Evolutionary conservation across 2,329 filamentous ascomycete species (phyloP).

Genomic region (Colletotrichum orbiculare): DNA sequence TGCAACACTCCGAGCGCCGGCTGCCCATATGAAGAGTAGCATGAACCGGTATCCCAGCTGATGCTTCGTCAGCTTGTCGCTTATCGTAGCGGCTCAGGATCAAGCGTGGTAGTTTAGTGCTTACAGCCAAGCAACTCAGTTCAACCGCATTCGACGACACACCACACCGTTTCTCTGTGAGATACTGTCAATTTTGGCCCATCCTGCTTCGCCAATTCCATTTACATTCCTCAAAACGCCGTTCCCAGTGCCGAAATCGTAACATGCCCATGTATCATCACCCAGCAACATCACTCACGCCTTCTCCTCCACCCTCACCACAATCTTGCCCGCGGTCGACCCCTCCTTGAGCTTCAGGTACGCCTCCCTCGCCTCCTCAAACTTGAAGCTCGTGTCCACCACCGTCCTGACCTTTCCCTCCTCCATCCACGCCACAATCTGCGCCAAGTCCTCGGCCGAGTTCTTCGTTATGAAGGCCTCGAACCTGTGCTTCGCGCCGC

Average conservation of each 20-base stretch:
- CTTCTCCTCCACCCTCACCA: conserved; percentile 48
- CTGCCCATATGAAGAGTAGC: too few species aligned
- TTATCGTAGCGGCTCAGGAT: too few species aligned
- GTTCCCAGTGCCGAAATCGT: neutral
- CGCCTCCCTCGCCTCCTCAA: conserved; percentile 66
- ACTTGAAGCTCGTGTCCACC: conserved; percentile 65
- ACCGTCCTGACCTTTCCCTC: conserved; percentile 68
- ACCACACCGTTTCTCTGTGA: too few species aligned
- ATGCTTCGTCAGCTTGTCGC: too few species aligned
- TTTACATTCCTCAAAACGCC: too few species aligned
- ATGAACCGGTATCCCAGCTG: too few species aligned
- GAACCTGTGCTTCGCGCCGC: conserved; percentile 55
- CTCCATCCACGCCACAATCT: conserved; percentile 65
- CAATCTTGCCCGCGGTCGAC: conserved; percentile 70
- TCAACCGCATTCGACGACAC: too few species aligned
- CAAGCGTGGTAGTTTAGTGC: too few species aligned
- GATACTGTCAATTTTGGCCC: too few species aligned
- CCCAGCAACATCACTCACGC: neutral
- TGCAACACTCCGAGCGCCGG: too few species aligned
- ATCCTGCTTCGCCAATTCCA: too few species aligned
- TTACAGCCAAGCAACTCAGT: too few species aligned
- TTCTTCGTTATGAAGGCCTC: conserved; percentile 52
- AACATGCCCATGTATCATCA: neutral
- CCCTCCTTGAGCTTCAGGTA: conserved; percentile 69
- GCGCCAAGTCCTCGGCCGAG: conserved; percentile 56